Evolutionary conservation across 805 yeast species (phyloP).

Genomic region (Saturnispora zaruensis): DNA sequence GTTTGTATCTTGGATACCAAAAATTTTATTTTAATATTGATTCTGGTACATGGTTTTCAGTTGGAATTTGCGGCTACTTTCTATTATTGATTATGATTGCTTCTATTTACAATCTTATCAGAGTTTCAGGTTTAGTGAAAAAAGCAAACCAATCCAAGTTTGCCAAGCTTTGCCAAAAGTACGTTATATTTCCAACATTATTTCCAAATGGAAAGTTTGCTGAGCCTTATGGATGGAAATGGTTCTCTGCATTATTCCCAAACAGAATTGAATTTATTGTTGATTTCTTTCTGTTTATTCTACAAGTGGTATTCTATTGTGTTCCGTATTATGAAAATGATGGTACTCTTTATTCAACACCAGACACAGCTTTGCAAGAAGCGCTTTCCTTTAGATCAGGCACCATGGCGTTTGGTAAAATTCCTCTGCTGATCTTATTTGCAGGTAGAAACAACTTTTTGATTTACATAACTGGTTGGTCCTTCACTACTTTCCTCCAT

Average conservation of each 20-base stretch:
- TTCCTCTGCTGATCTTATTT: constrained; percentile 36
- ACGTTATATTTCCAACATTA: constrained; percentile 34
- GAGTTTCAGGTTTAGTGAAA: constrained; percentile 24
- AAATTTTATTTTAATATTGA: constrained; percentile 20
- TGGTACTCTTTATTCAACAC: constrained; percentile 20
- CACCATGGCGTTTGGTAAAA: constrained; percentile 29
- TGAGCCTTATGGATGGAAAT: constrained; percentile 13
- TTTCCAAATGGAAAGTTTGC: constrained; percentile 19
- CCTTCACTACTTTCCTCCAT: constrained; percentile 35
- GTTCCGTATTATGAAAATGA: constrained; percentile 9
- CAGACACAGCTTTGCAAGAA: constrained; percentile 26
- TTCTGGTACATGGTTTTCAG: constrained; percentile 27
- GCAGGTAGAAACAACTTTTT: constrained; percentile 40
- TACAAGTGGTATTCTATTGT: constrained; percentile 11
- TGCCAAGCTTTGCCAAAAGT: constrained; percentile 22
- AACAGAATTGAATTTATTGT: constrained; percentile 9
- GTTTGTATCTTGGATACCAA: constrained; percentile 8
- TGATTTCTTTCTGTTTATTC: constrained; percentile 7
- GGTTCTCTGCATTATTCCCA: constrained; percentile 12
- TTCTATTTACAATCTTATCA: constrained; percentile 28
- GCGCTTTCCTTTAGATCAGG: constrained; percentile 31
- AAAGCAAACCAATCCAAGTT: constrained; percentile 11
- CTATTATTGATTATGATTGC: constrained; percentile 30
- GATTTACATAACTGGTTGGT: constrained; percentile 36
- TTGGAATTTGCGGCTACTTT: constrained; percentile 33